Evolutionary conservation across 2,329 filamentous ascomycete genomes (phyloP).

Genomic region (Hymenoscyphus infarciens): DNA sequence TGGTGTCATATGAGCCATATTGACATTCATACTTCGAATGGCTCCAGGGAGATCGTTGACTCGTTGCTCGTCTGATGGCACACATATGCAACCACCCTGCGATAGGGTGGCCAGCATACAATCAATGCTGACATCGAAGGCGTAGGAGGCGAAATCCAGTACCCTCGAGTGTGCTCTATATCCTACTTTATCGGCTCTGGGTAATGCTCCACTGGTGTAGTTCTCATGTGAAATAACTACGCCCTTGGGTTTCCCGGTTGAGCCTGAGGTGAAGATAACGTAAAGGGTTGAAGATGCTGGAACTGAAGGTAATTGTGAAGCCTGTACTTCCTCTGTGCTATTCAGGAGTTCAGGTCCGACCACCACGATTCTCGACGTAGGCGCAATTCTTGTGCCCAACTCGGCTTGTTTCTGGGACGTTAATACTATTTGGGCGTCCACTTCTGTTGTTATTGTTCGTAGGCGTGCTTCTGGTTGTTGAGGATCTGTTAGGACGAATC

Average conservation of each 20-base stretch:
- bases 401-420: slow-evolving; percentile 6
- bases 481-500: slow-evolving; percentile 33
- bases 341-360: not conserved
- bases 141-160: slow-evolving; percentile 15
- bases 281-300: slow-evolving; percentile 6
- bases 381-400: slow-evolving; percentile 1
- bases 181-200: slow-evolving; percentile 5
- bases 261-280: slow-evolving; percentile 32
- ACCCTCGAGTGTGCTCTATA: slow-evolving; percentile 10
- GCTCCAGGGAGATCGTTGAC: slow-evolving; percentile 37
- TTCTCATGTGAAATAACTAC: slow-evolving; percentile 17
- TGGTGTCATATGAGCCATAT: slow-evolving; percentile 26
- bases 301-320: not conserved
- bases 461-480: slow-evolving; percentile 26
- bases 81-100: slow-evolving; percentile 38
- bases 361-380: not conserved
- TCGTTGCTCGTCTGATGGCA: slow-evolving; percentile 38
- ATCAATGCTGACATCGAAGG: slow-evolving; percentile 38
- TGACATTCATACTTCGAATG: slow-evolving; percentile 21
- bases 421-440: slow-evolving; percentile 4
- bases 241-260: slow-evolving; percentile 20
- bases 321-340: not conserved
- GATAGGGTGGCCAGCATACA: slow-evolving; percentile 25
- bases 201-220: slow-evolving; percentile 5
- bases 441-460: slow-evolving; percentile 6